These are phyloP conservation scores for Cephalotrichum gorgonifer DNA, from an alignment of 2,329 filamentous ascomycete species.

Conservation along the genomic window DNA sequence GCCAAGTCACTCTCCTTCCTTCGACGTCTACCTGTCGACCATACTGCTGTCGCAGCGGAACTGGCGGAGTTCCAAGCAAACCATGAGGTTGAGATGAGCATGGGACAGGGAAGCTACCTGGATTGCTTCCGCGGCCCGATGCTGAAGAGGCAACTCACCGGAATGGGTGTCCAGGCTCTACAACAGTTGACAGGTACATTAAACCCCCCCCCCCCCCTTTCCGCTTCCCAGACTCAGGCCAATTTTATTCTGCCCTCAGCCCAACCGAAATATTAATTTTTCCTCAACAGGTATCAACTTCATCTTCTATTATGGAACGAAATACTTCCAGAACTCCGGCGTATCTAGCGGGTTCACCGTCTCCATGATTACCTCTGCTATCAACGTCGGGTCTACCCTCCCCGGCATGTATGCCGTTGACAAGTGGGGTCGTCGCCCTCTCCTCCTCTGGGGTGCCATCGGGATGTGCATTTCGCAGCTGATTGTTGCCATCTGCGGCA, in stretches of 20 bases:
- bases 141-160: conserved; percentile 61
- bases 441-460: conserved; percentile 62
- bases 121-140: conserved; percentile 52
- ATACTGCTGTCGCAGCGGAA: conserved; percentile 64
- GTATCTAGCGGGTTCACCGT: conserved; percentile 57
- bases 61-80: conserved; percentile 68
- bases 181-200: conserved; percentile 57
- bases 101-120: conserved; percentile 50
- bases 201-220: too few species aligned
- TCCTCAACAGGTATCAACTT: conserved; percentile 48
- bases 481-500: conserved; percentile 53
- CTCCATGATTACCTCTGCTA: conserved; percentile 63
- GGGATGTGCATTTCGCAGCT: conserved; percentile 64
- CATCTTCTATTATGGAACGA: conserved; percentile 68
- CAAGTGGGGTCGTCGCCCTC: conserved; percentile 62
- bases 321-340: conserved; percentile 54
- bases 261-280: too few species aligned
- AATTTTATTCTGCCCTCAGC: too few species aligned
- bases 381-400: conserved; percentile 70
- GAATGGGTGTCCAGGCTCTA: conserved; percentile 64
- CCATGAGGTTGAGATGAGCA: conserved; percentile 61
- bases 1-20: conserved; percentile 60
- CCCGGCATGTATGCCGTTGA: conserved; percentile 68
- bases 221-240: too few species aligned
- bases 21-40: conserved; percentile 65